phyloP scores from a whole-genome alignment of 225 moss, liverwort and hornwort species.

The Physcomitrellopsis africana region DNA sequence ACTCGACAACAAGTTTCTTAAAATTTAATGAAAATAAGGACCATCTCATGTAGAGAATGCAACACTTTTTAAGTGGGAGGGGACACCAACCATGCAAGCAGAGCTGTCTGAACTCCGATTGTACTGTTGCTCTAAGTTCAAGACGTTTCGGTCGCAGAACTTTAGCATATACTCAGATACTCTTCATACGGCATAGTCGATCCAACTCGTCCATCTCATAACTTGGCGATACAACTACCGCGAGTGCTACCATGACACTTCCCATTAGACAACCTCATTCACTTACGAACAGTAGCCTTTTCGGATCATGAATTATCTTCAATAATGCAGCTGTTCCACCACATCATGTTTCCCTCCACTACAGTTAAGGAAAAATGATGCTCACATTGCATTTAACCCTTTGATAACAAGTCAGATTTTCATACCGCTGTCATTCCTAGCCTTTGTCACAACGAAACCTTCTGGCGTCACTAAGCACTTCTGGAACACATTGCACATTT shows the following conservation, averaged over 20 bases:
- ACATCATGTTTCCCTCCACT: conserved; percentile 12
- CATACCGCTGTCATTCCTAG: not conserved
- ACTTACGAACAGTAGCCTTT: not conserved
- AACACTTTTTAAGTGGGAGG: not conserved
- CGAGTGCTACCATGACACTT: not conserved
- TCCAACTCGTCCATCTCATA: conserved; percentile 4
- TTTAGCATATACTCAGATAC: not conserved
- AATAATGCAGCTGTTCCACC: conserved; percentile 4
- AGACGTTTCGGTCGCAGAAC: not conserved
- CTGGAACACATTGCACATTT: not conserved
- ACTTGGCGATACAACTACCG: conserved; percentile 6
- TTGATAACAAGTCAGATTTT: not conserved
- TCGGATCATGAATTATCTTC: not conserved
- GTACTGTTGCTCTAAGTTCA: conserved; percentile 1
- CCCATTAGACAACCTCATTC: not conserved
- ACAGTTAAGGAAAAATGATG: not conserved
- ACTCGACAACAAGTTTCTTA: conserved; percentile 12
- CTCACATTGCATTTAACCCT: too few species aligned
- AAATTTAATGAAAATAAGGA: not conserved
- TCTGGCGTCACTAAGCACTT: not conserved
- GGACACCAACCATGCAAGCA: conserved; percentile 7
- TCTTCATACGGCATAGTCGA: conserved; percentile 1
- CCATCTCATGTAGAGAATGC: conserved; percentile 1
- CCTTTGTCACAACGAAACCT: not conserved
- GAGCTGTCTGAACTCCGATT: not conserved